Evolutionary conservation across 1,284 basidiomycete species (phyloP), one percentile per base, ranked within the genome.

Genomic region (Ustilago sp.): DNA sequence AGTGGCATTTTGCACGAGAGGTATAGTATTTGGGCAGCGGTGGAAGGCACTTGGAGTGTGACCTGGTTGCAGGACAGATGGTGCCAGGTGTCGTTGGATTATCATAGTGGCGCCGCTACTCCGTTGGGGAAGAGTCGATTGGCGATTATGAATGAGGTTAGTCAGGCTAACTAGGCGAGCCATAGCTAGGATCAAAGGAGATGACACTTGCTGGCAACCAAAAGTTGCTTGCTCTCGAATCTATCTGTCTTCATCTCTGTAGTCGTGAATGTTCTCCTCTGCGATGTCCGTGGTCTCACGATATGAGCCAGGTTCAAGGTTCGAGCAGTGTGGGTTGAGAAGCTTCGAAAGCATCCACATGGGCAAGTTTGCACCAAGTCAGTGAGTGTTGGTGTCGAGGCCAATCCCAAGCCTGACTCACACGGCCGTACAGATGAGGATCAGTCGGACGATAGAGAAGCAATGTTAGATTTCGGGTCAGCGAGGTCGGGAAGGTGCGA

Each of bases 11-110:
- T 89, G 74, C 90, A 90, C 8, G 88, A 91, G 19, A 91, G 91
- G 81, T 97, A 96, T 86, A 93, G 93, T 4, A 92, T 98, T 75
- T 94, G 91, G 84, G 94, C 94, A 8, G 92, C 93, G 4, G 87
- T 93, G 57, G 94, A 96, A 89, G 94, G 94, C 9, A 74, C 71
- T 32, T 95, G 94, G 93, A 93, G 92, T 13, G 93, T 98, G n/a
- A 94, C 93, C 6, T 94, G 92, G 63, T 91, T 96, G 62, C 90
- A 92, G 23, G 94, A 96, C 86, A 89, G 89, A 51, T 93, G 90
- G 84, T 96, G 94, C 58, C 81, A 79, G 43, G 82, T 83, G 19
- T 79, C 76, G 59, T 52, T 82, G 38, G 80, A 80, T 45, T 69
- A 79, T 34, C 62, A 71, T 34, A 82, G 80, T 57, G 80, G 80